Base-by-base conservation (phyloP, 352 stramenopile species). In the Pythium aquatile region DNA sequence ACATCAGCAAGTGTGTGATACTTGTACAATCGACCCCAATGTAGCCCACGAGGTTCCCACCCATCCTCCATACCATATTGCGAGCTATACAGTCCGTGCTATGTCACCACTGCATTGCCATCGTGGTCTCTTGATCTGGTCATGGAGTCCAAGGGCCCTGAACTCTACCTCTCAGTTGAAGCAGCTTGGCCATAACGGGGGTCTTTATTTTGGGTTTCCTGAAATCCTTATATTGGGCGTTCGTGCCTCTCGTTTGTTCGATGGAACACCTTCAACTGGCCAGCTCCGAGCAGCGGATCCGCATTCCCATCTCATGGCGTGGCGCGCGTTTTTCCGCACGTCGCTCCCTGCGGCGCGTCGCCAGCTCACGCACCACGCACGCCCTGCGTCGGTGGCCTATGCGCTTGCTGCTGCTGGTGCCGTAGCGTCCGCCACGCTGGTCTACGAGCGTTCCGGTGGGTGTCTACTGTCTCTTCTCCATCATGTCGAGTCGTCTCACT, bases 341-440 rank as follows among this genome's bases (percentile, higher is more conserved):
- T 5, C 39, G 39, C 39, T 47, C 24, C 39, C 39, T 3, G 16
- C 39, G 3, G 7, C 39, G 39, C 39, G 39, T 24, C 39, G 39
- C 39, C 39, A 24, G 39, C 16, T 47, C 16, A 24, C 39, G 14
- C 16, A 3, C 39, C 39, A 47, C 13, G 39, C 39, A 24, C 39
- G 11, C 39, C 14, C 14, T 47, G 24, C 55, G 40, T 30, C 49
- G 13, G 40, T 17, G 8, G 48, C 29, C 6, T 59, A 58, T 30
- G 49, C 49, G 39, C 58, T 65, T 8, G 58, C 35, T 16, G 48
- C n/a, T 11, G 58, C 48, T 16, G 40, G 14, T 2, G 58, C 48
- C 16, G 44, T 53, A 17, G 49, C 49, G 13, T 52, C 37, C 8
- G 58, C 58, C 6, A 26, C 51, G 5, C 47, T 20, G 4, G 26